Base-by-base conservation (phyloP, 176 grass and related monocot genomes). In the Panicum miliaceum region DNA sequence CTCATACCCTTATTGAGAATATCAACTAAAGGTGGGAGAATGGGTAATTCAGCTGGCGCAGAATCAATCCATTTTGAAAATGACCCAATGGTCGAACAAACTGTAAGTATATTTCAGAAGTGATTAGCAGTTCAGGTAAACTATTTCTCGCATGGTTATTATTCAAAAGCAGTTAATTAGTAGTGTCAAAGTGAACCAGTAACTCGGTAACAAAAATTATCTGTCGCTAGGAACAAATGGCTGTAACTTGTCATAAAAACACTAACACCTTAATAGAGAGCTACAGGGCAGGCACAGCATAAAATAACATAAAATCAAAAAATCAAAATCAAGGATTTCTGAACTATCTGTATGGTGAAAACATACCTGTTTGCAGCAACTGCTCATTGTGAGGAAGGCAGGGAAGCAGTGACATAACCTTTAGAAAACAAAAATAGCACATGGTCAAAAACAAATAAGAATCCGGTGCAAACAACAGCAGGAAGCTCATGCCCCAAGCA, bases 61-160 rank as follows among this genome's bases (percentile, higher is more conserved):
- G 87, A 79, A 88, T 96, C 89, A 69, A 99, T 99, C 93, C 96
- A 99, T 86, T 96, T 94, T 57, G 96, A 99, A 91, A 94, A 99
- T 84, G 85, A 89, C 68, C 96, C 96, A 81, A 99, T 92, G 42
- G 93, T 94, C 5, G 60, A 85, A 88, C 93, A 99, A 92, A 94
- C 96, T 99, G 91, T 48, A 81, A 84, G 59, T 60, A 85, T 23
- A 85, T 90, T 82, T 86, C 56, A 71, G 45, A 78, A 78, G 51
- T 59, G 61, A 54, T 36, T 52, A 68, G 45, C 42, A 88, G 48
- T 13, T 32, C 23, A 73, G 40, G 75, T 64, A 64, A 89, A 86
- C 14, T 5, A 15, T n/a, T 72, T 76, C 26, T 61, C n/a, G 45
- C 25, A 52, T 40, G 37, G 57, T 50, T 68, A 64, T 14, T 48